phyloP scores from a whole-genome alignment of 2,329 filamentous ascomycete species.

The Pezicula rhizophila region DNA sequence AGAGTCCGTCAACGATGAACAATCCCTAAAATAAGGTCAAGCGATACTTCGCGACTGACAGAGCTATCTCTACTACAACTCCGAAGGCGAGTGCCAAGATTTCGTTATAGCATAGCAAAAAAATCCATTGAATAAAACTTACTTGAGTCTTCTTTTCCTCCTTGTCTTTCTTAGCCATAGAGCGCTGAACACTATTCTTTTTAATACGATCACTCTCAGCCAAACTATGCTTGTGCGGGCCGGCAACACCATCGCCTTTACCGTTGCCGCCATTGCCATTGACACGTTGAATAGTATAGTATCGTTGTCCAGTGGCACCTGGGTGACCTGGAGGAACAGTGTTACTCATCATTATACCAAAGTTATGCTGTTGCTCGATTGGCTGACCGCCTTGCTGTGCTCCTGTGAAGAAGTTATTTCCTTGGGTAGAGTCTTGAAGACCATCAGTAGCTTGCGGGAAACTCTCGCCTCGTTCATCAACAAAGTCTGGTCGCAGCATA shows the following conservation, averaged over 20 bases:
- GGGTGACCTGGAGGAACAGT: slow-evolving; percentile 37
- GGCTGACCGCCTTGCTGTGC: slow-evolving; percentile 19
- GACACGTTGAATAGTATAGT: slow-evolving; percentile 71
- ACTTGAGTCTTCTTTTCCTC: slow-evolving; percentile 56
- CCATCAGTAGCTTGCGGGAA: slow-evolving; percentile 2
- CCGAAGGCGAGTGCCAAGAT: slow-evolving; percentile 1
- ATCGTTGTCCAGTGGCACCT: slow-evolving; percentile 45
- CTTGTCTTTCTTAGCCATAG: slow-evolving; percentile 57
- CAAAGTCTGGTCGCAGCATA: slow-evolving; percentile 26
- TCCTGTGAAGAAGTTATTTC: slow-evolving; percentile 25
- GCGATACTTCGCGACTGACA: no score
- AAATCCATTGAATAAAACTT: slow-evolving; percentile 27
- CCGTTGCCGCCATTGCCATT: slow-evolving; percentile 72
- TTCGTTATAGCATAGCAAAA: not conserved
- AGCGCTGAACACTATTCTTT: slow-evolving; percentile 70
- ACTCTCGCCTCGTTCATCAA: slow-evolving; percentile 22
- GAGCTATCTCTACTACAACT: not conserved
- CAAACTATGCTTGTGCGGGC: slow-evolving; percentile 69
- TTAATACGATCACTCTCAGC: slow-evolving; percentile 73
- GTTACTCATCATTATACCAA: slow-evolving; percentile 37
- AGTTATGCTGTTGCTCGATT: slow-evolving; percentile 25
- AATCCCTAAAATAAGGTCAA: no score
- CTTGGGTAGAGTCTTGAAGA: slow-evolving; percentile 15
- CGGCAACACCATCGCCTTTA: slow-evolving; percentile 62
- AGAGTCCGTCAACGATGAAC: no score